Evolutionary conservation across 805 yeast species (phyloP), one percentile per base, ranked within the genome.

Genomic region (Sungouiella thailandica): DNA sequence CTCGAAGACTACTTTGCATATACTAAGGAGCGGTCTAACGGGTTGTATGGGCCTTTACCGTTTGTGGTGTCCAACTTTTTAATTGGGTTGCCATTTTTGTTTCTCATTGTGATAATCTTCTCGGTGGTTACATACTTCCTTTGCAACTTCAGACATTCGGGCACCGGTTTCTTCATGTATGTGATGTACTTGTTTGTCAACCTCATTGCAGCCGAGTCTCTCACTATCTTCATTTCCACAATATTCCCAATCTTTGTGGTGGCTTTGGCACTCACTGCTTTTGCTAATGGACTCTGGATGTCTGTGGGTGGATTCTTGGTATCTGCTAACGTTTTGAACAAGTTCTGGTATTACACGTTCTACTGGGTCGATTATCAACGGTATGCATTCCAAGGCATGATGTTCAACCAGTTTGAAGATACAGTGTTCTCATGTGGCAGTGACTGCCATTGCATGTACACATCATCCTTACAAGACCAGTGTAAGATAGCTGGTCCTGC

Each of bases 251-350:
- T 51, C 12, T 63, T 62, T 38, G 70, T 64, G 6, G 55, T 58
- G 25, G 50, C 68, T 3, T 51, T 64, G 43, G 68, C 69, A 1
- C 40, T 62, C 16, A 58, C 65, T 4, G 68, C 70, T 1, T 64
- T 65, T 42, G 52, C 59, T 19, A 64, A 64, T 42, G 68, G 70
- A 4, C 47, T 65, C n/a, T 64, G 68, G 68, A 65, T 65, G 70
- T 51, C 63, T 13, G 67, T 62, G 7, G 64, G 65, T 10, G 70
- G 70, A 5, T 65, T 65, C 32, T 46, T 64, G 40, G 68, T 64
- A 15, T 41, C 58, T 10, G 41, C 56, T n/a, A 48, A 47, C 14
- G 42, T 58, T 10, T 49, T 63, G 38, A 63, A 63, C 34, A 49
- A 32, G 8, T 64, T 64, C 41, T 63, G 69, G 70, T 57, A 59